Evolutionary conservation across 2,329 filamentous ascomycete genomes (phyloP).

Genomic region (Neopestalotiopsis clavispora): DNA sequence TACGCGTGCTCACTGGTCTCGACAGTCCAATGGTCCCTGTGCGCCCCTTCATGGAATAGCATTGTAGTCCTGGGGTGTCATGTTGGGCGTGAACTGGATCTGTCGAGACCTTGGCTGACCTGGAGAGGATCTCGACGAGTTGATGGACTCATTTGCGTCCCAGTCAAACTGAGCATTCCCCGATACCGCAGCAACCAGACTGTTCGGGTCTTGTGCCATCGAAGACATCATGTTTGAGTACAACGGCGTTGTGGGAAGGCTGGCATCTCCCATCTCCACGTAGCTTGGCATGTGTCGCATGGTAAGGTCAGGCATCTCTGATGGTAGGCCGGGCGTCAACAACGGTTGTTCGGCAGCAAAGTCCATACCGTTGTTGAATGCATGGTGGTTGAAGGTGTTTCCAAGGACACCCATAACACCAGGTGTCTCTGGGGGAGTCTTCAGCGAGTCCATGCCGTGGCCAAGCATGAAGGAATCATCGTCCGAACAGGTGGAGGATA

Average conservation of each 20-base stretch:
- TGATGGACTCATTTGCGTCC: conserved; percentile 48
- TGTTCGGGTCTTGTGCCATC: conserved; percentile 38
- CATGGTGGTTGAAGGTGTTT: conserved; percentile 42
- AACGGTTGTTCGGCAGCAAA: conserved; percentile 53
- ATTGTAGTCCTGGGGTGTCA: conserved; percentile 49
- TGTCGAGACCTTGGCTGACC: conserved; percentile 43
- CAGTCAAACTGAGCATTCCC: conserved; percentile 57
- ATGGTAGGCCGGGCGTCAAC: conserved; percentile 53
- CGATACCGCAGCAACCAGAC: conserved; percentile 38
- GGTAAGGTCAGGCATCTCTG: conserved; percentile 49
- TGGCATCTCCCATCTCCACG: conserved; percentile 42
- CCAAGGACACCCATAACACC: conserved; percentile 48
- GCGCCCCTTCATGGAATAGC: conserved; percentile 26
- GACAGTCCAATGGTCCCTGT: neutral
- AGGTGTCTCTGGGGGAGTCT: conserved; percentile 59
- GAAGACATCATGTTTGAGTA: conserved; percentile 49
- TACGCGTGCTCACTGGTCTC: neutral
- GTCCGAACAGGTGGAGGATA: conserved; percentile 44
- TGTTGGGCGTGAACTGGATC: conserved; percentile 51
- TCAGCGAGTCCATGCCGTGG: conserved; percentile 44
- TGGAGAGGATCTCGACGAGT: conserved; percentile 42
- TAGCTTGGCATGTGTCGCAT: conserved; percentile 50
- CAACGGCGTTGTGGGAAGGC: conserved; percentile 54
- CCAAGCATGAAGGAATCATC: conserved; percentile 40
- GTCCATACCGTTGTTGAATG: conserved; percentile 28